These are phyloP conservation scores for Carex pumila DNA, from an alignment of 176 grass and related monocot species.

Conservation along the genomic window DNA sequence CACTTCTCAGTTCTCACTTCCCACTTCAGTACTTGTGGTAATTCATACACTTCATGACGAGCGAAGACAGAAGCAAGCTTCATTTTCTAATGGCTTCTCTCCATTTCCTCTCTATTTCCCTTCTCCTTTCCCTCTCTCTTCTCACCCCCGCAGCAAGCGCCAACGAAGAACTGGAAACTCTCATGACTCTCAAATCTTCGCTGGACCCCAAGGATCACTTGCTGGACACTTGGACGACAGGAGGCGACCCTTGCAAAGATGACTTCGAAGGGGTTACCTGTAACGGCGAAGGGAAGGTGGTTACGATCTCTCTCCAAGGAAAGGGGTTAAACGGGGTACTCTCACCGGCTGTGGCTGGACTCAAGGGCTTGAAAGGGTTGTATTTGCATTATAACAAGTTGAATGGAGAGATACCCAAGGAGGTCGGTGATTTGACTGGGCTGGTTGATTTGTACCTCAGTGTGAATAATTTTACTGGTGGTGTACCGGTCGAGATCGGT, in stretches of 20 bases:
- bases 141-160: not conserved
- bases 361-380: conserved; percentile 46
- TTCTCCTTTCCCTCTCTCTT: not conserved
- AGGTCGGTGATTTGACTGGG: conserved; percentile 33
- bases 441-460: conserved; percentile 66
- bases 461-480: conserved; percentile 53
- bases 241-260: conserved; percentile 57
- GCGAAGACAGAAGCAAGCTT: not conserved
- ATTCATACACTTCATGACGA: not conserved
- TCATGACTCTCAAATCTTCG: conserved; percentile 65
- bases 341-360: conserved; percentile 42
- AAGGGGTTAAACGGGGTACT: conserved; percentile 44
- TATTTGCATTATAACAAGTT: conserved; percentile 78
- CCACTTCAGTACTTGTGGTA: not conserved
- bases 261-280: conserved; percentile 81
- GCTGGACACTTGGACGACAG: conserved; percentile 48
- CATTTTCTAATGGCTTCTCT: conserved; percentile 2
- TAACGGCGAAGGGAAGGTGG: conserved; percentile 48
- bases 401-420: conserved; percentile 34
- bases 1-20: not conserved
- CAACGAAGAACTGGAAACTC: conserved; percentile 34
- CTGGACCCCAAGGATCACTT: conserved; percentile 40
- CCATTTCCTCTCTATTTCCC: not conserved
- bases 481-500: conserved; percentile 46
- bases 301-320: conserved; percentile 60